Evolutionary conservation across 2,329 filamentous ascomycete species (phyloP), one percentile per base, ranked within the genome.

Genomic region (Bretziella fagacearum): DNA sequence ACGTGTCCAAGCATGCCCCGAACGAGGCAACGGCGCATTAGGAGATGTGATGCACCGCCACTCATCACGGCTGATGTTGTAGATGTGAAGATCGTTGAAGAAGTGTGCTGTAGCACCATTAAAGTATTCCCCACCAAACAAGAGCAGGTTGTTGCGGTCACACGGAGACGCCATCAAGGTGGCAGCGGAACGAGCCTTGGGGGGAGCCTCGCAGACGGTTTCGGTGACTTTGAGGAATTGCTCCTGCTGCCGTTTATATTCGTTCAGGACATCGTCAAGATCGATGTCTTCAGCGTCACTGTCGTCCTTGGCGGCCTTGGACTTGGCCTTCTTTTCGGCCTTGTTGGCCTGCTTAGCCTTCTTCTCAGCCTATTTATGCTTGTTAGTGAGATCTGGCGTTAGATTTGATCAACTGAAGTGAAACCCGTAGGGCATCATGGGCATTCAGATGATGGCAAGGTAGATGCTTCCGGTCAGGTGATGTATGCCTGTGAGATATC

Each of bases 101-200:
- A 79, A 79, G 42, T 72, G 74, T 3, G 89, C 91, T 48, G 91
- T 66, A 2, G 83, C 82, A 3, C 91, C 91, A 63, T 96, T 93
- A 65, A 85, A 96, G 59, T 87, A 93, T 66, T 98, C 91, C 54
- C 91, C 91, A 13, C 89, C 91, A 61, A 93, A 98, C 4, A 96
- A 66, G 54, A 96, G 78, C 48, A 98, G 65, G 60, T 93, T 86
- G 62, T 91, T 93, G 56, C 73, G 75, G 63, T 93, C 89, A 26
- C 80, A 75, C 1, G 91, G 91, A 32, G 82, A 89, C 17, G 84
- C 85, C 54, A 95, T 71, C 50, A 98, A 66, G 0, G 84, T 85
- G 6, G 84, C 75, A 5, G 86, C 89, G 18, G 82, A 77, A 45
- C 91, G 77, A 18, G 86, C 74, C 46, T 77, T 75, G 1, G 91